These are phyloP conservation scores for Linderina pennispora DNA, from an alignment of 192 early-diverging fungal species.

Conservation along the genomic window DNA sequence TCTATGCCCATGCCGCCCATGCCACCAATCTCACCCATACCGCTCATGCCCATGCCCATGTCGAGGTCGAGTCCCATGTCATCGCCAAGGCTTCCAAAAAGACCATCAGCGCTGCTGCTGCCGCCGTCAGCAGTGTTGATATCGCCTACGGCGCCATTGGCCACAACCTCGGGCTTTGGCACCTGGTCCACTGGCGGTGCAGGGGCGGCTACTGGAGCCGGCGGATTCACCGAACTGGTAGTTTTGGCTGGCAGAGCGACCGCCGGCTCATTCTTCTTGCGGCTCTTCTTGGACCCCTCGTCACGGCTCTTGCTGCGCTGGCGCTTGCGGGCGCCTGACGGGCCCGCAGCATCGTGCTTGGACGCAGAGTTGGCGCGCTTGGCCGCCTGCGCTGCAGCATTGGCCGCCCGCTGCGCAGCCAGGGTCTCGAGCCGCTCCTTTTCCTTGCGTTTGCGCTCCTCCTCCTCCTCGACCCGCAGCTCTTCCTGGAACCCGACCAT, in stretches of 20 bases:
- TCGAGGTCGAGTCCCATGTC: conserved; percentile 29
- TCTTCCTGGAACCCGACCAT: conserved; percentile 29
- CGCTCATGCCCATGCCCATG: conserved; percentile 22
- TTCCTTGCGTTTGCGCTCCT: conserved; percentile 4
- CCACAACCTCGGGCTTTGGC: neutral
- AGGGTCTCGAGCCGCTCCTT: conserved; percentile 5
- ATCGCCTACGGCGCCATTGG: conserved; percentile 9
- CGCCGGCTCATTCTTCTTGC: no score
- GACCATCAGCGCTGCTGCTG: neutral
- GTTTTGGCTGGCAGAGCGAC: conserved; percentile 1
- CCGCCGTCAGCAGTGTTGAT: conserved; percentile 4
- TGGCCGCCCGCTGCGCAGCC: no score
- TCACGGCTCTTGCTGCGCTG: conserved; percentile 35
- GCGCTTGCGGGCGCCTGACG: conserved; percentile 26
- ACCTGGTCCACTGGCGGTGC: no score
- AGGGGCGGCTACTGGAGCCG: conserved; percentile 1
- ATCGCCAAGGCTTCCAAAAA: conserved; percentile 6
- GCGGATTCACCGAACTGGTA: neutral
- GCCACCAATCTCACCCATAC: no score
- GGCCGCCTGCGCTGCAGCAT: no score
- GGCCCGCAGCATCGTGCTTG: conserved; percentile 1
- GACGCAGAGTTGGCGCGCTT: no score
- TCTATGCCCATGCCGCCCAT: conserved; percentile 10
- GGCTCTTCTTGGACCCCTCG: conserved; percentile 22
- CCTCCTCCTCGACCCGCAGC: conserved; percentile 18